A percentile compares a stretch with the other conserved stretches of the same genome.
phyloP scores from a whole-genome alignment of 2,329 filamentous ascomycete genomes.

The Chaetomiaceae sp. region DNA sequence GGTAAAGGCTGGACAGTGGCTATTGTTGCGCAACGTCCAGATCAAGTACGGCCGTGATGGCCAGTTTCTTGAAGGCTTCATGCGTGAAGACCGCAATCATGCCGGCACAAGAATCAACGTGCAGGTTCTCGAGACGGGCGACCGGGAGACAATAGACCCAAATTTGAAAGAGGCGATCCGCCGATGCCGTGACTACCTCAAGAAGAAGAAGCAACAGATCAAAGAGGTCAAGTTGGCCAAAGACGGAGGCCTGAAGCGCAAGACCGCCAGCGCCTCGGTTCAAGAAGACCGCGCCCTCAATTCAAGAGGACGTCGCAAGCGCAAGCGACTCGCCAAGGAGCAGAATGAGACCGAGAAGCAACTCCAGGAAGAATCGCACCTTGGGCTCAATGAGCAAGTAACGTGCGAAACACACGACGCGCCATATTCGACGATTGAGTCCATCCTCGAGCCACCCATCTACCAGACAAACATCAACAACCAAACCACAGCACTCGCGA shows the following conservation, averaged over 20 bases:
- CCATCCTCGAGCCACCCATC: conserved; percentile 37
- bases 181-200: conserved; percentile 62
- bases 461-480: conserved; percentile 42
- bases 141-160: conserved; percentile 40
- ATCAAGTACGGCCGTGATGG: conserved; percentile 53
- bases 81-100: conserved; percentile 55
- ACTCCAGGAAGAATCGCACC: conserved; percentile 25
- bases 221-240: conserved; percentile 37
- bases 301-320: conserved; percentile 27
- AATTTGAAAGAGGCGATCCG: conserved; percentile 53
- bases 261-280: conserved; percentile 22
- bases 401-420: conserved; percentile 17
- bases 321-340: conserved; percentile 26
- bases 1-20: conserved; percentile 55
- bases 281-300: conserved; percentile 15
- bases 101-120: conserved; percentile 50
- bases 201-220: conserved; percentile 38
- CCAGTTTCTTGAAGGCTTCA: conserved; percentile 62
- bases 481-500: conserved; percentile 31
- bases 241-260: conserved; percentile 36
- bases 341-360: conserved; percentile 26
- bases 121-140: conserved; percentile 40
- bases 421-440: conserved; percentile 33
- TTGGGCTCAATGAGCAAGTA: conserved; percentile 21
- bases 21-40: conserved; percentile 67